Base-by-base conservation (phyloP, 345 rosid species). In the Salix arbutifolia region DNA sequence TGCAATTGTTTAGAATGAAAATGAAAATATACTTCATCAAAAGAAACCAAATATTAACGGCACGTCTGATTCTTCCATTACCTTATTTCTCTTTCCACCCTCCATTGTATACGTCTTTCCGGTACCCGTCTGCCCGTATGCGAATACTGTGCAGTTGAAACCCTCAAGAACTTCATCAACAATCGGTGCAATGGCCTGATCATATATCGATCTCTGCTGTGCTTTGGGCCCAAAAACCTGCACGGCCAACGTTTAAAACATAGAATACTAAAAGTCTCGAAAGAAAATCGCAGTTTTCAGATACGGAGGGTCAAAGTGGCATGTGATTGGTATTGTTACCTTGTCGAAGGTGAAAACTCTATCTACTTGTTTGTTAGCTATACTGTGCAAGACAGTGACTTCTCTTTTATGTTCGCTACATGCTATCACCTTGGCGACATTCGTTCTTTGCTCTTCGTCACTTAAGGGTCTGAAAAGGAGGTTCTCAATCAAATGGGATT, bases 21-120 rank as follows among this genome's bases (percentile, higher is more conserved):
- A 40, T 40, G 18, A 9, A 44, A 26, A 61, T 18, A 62, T 16
- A 37, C 9, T 4, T 44, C 28, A 44, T 40, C 11, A 17, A 16
- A 33, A 28, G 42, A 11, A 17, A 67, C 44, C 16, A 31, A 8
- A 64, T 31, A 56, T 48, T 23, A 44, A 62, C 26, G 11, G 28
- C 69, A 28, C 3, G 23, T 18, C 26, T 10, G 46, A 30, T 50
- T 2, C 4, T 40, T 18, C 16, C 8, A 4, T 50, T 83, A 91
- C 97, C 94, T 95, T 95, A 67, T 90, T 95, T 75, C 93, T 85
- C 92, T 91, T 90, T 14, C 96, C 97, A 44, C 99, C 99, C 83
- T 95, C 97, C 99, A 95, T 95, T 18, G 97, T 91, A 65, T 88
- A 93, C 33, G 98, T 94, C 84, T 94, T 94, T 1, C 97, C 97